Evolutionary conservation across 305 asterid genomes (phyloP).

Genomic region (Rubia balearica): DNA sequence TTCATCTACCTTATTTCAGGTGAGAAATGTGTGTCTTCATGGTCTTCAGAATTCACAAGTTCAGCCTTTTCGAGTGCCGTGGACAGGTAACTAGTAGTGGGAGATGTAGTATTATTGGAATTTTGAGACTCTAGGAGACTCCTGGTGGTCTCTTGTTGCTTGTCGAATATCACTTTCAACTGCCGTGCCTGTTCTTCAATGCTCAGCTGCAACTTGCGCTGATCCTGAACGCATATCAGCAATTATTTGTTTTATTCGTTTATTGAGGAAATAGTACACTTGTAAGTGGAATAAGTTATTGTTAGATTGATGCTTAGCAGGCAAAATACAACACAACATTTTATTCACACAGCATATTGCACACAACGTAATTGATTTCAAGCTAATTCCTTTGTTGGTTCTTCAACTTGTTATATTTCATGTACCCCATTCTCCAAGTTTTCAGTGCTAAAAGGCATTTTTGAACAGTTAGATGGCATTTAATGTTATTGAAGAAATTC

Average conservation of each 20-base stretch:
- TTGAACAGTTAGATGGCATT: too few relatives aligned
- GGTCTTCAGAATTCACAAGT: slow-evolving; percentile 28
- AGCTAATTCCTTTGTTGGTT: too few relatives aligned
- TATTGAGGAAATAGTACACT: not conserved
- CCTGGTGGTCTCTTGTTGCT: slow-evolving; percentile 37
- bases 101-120: too few relatives aligned
- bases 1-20: slow-evolving; percentile 33
- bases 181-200: slow-evolving; percentile 76
- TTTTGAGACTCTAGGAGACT: too few relatives aligned
- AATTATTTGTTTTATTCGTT: not conserved
- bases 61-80: slow-evolving; percentile 29
- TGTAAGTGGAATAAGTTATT: not conserved
- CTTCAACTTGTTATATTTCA: too few relatives aligned
- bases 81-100: slow-evolving; percentile 18
- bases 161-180: slow-evolving; percentile 59
- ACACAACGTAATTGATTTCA: too few relatives aligned
- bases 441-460: too few relatives aligned
- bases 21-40: slow-evolving; percentile 33
- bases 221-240: slow-evolving; percentile 15
- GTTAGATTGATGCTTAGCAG: not conserved
- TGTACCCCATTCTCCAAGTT: too few relatives aligned
- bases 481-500: too few relatives aligned
- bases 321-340: not conserved
- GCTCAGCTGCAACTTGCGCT: slow-evolving; percentile 57
- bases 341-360: not conserved